Evolutionary conservation across 164 flowering plant genomes (phyloP).

Genomic region (Hamamelis virginiana): DNA sequence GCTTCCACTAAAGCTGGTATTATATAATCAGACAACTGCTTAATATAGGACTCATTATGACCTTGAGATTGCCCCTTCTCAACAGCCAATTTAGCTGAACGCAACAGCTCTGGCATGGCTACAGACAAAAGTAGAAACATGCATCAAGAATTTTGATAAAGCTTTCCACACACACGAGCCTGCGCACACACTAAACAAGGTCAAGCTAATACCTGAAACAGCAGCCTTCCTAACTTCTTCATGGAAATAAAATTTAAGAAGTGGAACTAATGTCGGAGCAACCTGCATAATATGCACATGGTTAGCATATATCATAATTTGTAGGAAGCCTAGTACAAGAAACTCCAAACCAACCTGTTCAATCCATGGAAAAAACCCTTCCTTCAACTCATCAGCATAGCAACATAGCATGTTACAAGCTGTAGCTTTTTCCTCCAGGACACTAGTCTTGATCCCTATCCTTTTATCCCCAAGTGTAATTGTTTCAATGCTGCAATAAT

Average conservation of each 20-base stretch:
- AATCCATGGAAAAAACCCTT: slow-evolving; percentile 82
- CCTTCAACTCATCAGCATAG: slow-evolving; percentile 81
- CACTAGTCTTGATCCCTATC: slow-evolving; percentile 74
- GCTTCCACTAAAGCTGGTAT: slow-evolving; percentile 73
- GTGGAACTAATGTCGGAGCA: slow-evolving; percentile 71
- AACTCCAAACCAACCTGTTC: slow-evolving; percentile 50
- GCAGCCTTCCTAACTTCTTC: slow-evolving; percentile 85
- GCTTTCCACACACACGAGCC: neutral
- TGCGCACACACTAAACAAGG: neutral
- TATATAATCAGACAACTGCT: slow-evolving; percentile 68
- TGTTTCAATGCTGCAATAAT: slow-evolving; percentile 59
- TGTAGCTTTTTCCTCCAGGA: slow-evolving; percentile 79
- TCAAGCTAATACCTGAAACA: slow-evolving; percentile 59
- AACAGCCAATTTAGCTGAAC: slow-evolving; percentile 72
- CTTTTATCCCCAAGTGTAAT: slow-evolving; percentile 78
- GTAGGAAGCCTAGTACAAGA: neutral
- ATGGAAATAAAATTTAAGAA: slow-evolving; percentile 76
- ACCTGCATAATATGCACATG: slow-evolving; percentile 37
- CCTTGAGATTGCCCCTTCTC: slow-evolving; percentile 67
- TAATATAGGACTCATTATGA: slow-evolving; percentile 61
- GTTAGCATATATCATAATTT: neutral
- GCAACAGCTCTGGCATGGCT: slow-evolving; percentile 81
- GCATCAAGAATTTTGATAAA: neutral
- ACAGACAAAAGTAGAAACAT: slow-evolving; percentile 3
- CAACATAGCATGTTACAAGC: slow-evolving; percentile 84